Percentiles rank a stretch among this genome's conserved stretches.
Conservation (phyloP, 495 filamentous ascomycete species). For the Podospora pseudopauciseta region DNA sequence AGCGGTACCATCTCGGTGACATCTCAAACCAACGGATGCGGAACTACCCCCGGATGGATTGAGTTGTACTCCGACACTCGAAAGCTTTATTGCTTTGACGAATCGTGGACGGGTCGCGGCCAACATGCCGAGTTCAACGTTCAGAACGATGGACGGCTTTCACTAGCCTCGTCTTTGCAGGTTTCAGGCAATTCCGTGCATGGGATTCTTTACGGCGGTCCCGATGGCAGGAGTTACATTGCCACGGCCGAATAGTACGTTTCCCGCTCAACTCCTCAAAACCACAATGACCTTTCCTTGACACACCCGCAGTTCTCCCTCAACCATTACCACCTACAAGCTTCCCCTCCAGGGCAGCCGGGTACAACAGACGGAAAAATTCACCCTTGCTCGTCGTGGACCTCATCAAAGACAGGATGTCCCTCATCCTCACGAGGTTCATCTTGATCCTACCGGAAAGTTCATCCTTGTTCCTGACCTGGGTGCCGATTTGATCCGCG, state of each 20-base stretch:
- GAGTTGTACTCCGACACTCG: constrained; percentile 42
- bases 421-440: constrained; percentile 64
- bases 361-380: constrained; percentile 49
- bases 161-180: constrained; percentile 31
- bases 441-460: constrained; percentile 63
- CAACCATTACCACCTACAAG: constrained; percentile 41
- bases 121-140: constrained; percentile 44
- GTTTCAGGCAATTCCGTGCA: constrained; percentile 42
- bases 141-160: constrained; percentile 37
- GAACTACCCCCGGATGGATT: constrained; percentile 53
- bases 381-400: constrained; percentile 50
- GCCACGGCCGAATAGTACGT: constrained; percentile 50
- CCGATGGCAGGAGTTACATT: constrained; percentile 40
- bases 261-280: background rate
- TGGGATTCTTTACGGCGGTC: constrained; percentile 38
- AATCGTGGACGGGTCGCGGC: constrained; percentile 42
- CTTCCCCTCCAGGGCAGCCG: constrained; percentile 27
- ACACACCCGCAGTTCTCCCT: constrained; percentile 34
- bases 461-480: constrained; percentile 68
- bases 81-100: constrained; percentile 60
- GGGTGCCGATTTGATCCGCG: constrained; percentile 63
- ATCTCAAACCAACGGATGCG: constrained; percentile 34
- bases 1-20: constrained; percentile 34
- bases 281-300: background rate
- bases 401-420: constrained; percentile 59